These are phyloP conservation scores for Calycina herbarum DNA, from an alignment of 2,329 filamentous ascomycete genomes.

Conservation along the genomic window DNA sequence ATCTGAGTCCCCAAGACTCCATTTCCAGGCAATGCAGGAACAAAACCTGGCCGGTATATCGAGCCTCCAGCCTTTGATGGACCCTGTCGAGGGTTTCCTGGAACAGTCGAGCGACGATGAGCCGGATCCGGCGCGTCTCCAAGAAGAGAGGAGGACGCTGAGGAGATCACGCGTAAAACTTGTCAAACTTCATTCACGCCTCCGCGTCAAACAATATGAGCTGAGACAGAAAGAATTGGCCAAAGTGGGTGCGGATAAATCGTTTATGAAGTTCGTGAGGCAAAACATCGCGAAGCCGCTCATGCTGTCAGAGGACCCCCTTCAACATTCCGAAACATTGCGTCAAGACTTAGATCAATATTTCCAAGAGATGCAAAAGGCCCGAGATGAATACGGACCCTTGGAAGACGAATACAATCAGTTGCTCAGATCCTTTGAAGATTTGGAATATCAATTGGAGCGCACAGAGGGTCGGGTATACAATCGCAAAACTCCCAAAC, in stretches of 20 bases:
- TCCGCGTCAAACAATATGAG: background rate
- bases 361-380: background rate
- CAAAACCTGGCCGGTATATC: no score
- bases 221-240: background rate
- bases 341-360: background rate
- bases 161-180: no score
- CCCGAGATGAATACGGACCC: background rate
- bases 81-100: no score
- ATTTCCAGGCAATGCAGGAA: no score
- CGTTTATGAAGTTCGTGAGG: background rate
- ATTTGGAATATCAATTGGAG: constrained; percentile 19
- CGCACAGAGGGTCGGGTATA: constrained; percentile 19
- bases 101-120: no score
- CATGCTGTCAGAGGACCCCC: background rate
- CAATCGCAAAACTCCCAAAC: background rate
- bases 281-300: background rate
- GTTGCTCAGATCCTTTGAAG: no score
- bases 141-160: no score
- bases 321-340: background rate
- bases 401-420: background rate
- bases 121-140: no score
- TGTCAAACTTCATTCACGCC: background rate
- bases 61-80: no score
- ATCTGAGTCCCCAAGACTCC: no score
- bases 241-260: background rate